Percentiles rank a stretch among this genome's conserved stretches.
Evolutionary conservation across 2,329 filamentous ascomycete species (phyloP).

Genomic region (Hansfordia pulvinata): DNA sequence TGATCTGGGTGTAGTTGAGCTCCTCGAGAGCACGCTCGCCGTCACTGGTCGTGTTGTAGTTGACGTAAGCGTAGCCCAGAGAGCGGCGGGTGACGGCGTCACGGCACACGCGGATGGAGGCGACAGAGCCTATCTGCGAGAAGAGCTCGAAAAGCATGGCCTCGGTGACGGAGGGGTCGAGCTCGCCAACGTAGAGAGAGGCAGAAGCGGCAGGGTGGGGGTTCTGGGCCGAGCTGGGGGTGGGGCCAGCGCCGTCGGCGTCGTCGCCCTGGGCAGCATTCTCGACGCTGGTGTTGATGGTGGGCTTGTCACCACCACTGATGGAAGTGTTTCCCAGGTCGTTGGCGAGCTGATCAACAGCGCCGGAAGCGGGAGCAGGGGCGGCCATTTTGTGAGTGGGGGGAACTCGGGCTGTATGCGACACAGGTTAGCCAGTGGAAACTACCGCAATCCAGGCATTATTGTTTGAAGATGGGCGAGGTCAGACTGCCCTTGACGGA

Average conservation of each 20-base stretch:
- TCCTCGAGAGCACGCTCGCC: conserved; percentile 98
- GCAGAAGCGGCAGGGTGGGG: conserved; percentile 83
- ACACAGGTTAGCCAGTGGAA: too few relatives aligned
- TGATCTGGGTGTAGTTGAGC: conserved; percentile 98
- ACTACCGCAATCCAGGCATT: too few relatives aligned
- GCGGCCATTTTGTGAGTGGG: conserved; percentile 40
- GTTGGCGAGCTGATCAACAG: conserved; percentile 69
- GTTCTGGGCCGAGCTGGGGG: conserved; percentile 56
- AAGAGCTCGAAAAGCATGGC: conserved; percentile 99
- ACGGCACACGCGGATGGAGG: conserved; percentile 98
- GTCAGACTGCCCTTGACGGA: too few relatives aligned
- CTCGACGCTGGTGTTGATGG: conserved; percentile 63
- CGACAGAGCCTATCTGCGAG: conserved; percentile 96
- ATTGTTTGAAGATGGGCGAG: too few relatives aligned
- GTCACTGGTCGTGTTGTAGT: conserved; percentile 96
- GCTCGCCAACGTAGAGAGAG: conserved; percentile 97
- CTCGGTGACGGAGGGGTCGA: conserved; percentile 94
- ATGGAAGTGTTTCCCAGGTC: conserved; percentile 62
- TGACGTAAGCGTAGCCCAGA: conserved; percentile 98
- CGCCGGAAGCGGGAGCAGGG: conserved; percentile 39
- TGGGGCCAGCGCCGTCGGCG: conserved; percentile 51
- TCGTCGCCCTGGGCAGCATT: conserved; percentile 40
- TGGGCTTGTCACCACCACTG: conserved; percentile 51
- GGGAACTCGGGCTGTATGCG: background rate
- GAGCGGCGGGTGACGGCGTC: conserved; percentile 97